Conservation (phyloP, 768 basidiomycete genomes). For the Gymnopilus junonius region DNA sequence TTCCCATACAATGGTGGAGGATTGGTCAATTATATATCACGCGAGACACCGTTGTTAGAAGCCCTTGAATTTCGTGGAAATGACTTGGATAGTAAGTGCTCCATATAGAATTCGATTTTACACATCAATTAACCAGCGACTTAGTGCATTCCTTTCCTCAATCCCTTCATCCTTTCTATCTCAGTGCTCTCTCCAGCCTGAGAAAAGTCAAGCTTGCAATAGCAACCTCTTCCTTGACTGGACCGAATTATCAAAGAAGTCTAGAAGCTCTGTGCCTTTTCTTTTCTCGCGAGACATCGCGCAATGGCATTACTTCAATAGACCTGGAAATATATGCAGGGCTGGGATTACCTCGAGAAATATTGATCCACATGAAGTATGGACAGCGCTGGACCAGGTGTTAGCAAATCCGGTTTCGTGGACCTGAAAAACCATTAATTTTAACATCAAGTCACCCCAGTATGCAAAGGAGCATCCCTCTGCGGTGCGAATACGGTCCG, state of each 20-base stretch:
- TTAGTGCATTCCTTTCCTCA: too few relatives aligned
- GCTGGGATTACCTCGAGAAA: not conserved
- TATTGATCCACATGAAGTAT: not conserved
- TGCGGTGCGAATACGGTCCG: not conserved
- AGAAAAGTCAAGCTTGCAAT: too few relatives aligned
- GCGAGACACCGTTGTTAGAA: not conserved
- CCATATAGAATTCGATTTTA: too few relatives aligned
- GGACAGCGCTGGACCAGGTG: not conserved
- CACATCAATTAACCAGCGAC: too few relatives aligned
- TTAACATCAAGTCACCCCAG: not conserved
- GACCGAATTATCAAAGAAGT: too few relatives aligned
- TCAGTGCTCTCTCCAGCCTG: too few relatives aligned
- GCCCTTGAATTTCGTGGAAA: not conserved
- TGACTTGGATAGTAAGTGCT: not conserved
- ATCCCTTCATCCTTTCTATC: too few relatives aligned
- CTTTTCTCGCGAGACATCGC: too few relatives aligned
- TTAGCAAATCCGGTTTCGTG: not conserved
- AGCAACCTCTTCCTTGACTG: too few relatives aligned
- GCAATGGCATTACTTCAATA: too few relatives aligned
- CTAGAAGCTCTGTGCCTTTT: too few relatives aligned
- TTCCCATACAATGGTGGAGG: not conserved
- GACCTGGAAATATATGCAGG: not conserved
- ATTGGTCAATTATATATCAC: not conserved
- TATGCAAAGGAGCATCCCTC: not conserved
- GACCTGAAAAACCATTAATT: not conserved